A percentile compares a stretch with the other conserved stretches of the same genome.
These are phyloP conservation scores for Lasiosphaeria miniovina DNA, from an alignment of 495 filamentous ascomycete genomes.

Conservation along the genomic window DNA sequence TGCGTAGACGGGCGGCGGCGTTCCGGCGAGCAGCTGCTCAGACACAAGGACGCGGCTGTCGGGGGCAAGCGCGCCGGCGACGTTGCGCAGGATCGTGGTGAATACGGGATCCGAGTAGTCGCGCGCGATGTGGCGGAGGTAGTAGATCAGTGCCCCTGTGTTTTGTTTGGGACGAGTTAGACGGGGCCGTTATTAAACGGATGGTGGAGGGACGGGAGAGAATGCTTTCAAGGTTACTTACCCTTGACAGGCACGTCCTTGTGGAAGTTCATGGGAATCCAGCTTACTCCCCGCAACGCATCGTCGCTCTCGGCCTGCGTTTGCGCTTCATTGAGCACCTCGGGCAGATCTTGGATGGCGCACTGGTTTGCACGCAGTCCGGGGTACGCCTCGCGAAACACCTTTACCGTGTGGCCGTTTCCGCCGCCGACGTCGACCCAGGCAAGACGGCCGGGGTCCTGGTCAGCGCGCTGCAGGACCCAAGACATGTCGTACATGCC, in stretches of 20 bases:
- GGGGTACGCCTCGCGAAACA: constrained; percentile 25
- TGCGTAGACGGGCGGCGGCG: constrained; percentile 25
- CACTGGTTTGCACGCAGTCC: constrained; percentile 26
- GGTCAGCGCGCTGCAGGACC: constrained; percentile 18
- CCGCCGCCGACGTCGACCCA: constrained; percentile 44
- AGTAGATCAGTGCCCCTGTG: constrained; percentile 33
- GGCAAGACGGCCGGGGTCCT: constrained; percentile 12
- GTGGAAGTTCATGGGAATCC: constrained; percentile 30
- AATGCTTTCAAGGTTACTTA: constrained; percentile 6
- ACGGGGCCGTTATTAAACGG: background rate
- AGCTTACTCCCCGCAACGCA: constrained; percentile 23
- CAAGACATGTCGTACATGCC: constrained; percentile 33
- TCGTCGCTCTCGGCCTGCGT: constrained; percentile 14
- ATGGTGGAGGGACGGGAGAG: background rate
- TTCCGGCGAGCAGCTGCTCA: constrained; percentile 31
- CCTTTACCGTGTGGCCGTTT: constrained; percentile 32
- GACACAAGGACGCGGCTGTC: constrained; percentile 34
- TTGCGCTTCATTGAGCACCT: constrained; percentile 24
- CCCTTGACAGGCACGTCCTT: constrained; percentile 27
- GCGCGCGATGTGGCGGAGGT: constrained; percentile 35
- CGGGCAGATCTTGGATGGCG: constrained; percentile 34
- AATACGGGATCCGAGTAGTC: constrained; percentile 37
- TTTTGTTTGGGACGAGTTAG: no score
- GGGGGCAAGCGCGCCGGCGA: constrained; percentile 19
- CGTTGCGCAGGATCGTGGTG: constrained; percentile 25